phyloP scores from a whole-genome alignment of 2,329 filamentous ascomycete species.

The Claviceps sorghi region DNA sequence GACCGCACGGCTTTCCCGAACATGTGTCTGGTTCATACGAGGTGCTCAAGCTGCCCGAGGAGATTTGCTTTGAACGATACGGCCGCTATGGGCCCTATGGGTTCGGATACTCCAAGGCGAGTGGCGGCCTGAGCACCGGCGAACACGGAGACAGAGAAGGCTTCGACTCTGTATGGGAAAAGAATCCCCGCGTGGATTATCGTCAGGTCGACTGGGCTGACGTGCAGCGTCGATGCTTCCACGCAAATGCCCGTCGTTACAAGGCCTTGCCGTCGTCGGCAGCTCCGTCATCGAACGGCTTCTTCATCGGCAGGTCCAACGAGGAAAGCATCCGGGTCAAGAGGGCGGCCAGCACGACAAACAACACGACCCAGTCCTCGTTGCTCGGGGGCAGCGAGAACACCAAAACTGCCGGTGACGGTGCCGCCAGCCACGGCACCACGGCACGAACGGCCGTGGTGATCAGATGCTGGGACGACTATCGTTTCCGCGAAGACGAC shows the following conservation, averaged over 20 bases:
- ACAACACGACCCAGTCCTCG: not conserved
- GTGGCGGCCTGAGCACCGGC: constrained; percentile 72
- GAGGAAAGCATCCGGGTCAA: not conserved
- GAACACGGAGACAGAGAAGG: constrained; percentile 74
- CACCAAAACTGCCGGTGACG: not conserved
- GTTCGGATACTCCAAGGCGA: constrained; percentile 64
- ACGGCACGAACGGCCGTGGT: constrained; percentile 53
- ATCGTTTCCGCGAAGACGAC: constrained; percentile 64
- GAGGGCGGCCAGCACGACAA: not conserved
- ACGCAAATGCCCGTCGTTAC: constrained; percentile 58
- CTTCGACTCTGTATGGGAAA: constrained; percentile 63
- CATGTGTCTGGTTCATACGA: constrained; percentile 79
- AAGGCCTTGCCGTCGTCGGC: constrained; percentile 25
- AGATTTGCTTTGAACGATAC: constrained; percentile 87
- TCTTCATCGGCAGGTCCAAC: constrained; percentile 24
- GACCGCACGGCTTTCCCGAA: constrained; percentile 72
- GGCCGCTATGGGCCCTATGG: constrained; percentile 83
- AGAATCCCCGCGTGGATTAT: constrained; percentile 60
- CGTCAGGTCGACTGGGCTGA: constrained; percentile 64
- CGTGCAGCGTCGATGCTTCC: constrained; percentile 58
- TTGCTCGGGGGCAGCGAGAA: not conserved
- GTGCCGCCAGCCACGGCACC: constrained; percentile 8
- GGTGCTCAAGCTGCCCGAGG: constrained; percentile 60
- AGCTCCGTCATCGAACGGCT: constrained; percentile 30
- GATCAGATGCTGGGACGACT: constrained; percentile 70